Conservation (phyloP, 192 early-diverging fungal genomes). For the Glomus cerebriforme region DNA sequence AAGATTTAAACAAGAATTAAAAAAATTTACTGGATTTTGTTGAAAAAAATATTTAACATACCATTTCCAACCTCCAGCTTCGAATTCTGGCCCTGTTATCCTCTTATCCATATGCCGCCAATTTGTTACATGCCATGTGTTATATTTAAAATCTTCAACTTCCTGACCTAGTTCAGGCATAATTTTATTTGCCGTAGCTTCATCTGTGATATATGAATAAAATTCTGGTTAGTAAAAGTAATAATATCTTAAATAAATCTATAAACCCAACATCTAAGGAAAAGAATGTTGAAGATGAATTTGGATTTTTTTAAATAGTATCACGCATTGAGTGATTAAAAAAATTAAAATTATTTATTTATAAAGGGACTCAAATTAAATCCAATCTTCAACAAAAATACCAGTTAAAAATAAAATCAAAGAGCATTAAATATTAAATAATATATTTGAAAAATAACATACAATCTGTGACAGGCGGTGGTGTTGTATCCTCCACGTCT, state of each 20-base stretch:
- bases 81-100: constrained; percentile 52
- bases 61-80: constrained; percentile 52
- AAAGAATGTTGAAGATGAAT: too few species aligned
- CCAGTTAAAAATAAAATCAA: neutral
- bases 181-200: constrained; percentile 44
- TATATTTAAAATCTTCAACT: constrained; percentile 41
- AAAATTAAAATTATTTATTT: neutral
- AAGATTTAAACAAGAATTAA: too few species aligned
- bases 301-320: neutral
- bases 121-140: constrained; percentile 44
- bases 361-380: neutral
- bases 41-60: neutral
- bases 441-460: neutral
- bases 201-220: constrained; percentile 33
- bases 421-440: neutral
- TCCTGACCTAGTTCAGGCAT: constrained; percentile 42
- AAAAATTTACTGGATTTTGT: too few species aligned
- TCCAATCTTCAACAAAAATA: neutral
- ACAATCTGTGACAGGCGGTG: constrained; percentile 34
- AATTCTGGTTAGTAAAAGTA: too few species aligned
- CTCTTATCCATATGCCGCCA: constrained; percentile 46
- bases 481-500: constrained; percentile 29
- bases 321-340: neutral
- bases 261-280: too few species aligned
- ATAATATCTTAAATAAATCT: too few species aligned